Percentiles rank a stretch among this genome's conserved stretches.
Evolutionary conservation across 305 asterid genomes (phyloP).

Genomic region (Fraxinus latifolia): DNA sequence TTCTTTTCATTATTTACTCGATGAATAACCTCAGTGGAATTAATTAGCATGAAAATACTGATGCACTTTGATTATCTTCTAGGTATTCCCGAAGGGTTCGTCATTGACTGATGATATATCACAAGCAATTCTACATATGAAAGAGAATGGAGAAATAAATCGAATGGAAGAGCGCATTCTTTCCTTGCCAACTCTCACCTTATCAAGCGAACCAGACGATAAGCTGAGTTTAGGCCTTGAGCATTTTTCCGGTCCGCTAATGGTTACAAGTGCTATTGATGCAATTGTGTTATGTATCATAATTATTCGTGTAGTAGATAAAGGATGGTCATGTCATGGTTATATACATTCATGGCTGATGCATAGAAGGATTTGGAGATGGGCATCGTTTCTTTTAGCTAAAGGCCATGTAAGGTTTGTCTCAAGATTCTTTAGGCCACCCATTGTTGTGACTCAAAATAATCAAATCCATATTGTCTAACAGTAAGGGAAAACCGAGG

Average conservation of each 20-base stretch:
- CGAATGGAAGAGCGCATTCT: background rate
- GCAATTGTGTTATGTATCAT: constrained; percentile 2
- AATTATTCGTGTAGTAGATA: background rate
- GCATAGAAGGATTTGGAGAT: background rate
- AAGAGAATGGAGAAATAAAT: background rate
- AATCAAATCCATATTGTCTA: background rate
- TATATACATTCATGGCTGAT: background rate
- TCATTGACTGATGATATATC: background rate
- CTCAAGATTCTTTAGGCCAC: constrained; percentile 1
- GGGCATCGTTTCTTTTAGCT: background rate
- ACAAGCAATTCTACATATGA: background rate
- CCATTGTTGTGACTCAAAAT: background rate
- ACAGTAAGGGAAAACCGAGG: background rate
- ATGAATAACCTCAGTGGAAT: background rate
- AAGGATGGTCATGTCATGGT: background rate
- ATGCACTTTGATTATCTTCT: background rate
- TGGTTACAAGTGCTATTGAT: background rate
- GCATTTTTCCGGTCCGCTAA: background rate
- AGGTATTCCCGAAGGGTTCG: background rate
- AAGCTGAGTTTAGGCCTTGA: background rate
- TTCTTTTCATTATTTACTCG: background rate
- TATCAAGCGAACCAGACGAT: background rate
- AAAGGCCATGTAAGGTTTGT: background rate
- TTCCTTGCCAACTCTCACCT: background rate
- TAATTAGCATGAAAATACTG: background rate